Percentiles rank a stretch among this genome's conserved stretches.
phyloP scores from a whole-genome alignment of 345 rosid genomes.

The Eucalyptus curtisii region DNA sequence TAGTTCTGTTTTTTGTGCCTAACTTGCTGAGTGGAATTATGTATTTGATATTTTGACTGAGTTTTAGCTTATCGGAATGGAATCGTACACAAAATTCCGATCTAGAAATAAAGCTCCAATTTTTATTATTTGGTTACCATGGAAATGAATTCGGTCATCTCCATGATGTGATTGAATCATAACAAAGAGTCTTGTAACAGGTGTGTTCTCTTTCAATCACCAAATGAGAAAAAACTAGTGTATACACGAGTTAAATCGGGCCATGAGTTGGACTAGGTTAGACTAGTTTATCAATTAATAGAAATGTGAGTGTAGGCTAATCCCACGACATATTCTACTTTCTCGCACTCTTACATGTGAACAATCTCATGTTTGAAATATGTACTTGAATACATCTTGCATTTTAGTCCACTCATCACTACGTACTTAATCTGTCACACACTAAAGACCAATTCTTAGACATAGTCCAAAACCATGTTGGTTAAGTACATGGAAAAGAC shows the following conservation, averaged over 20 bases:
- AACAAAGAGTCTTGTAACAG: too few species aligned
- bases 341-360: neutral
- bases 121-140: too few species aligned
- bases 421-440: neutral
- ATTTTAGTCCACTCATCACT: neutral
- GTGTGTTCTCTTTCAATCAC: neutral
- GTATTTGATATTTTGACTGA: too few species aligned
- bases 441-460: neutral
- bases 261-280: neutral
- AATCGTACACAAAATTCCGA: accelerated
- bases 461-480: neutral
- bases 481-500: neutral
- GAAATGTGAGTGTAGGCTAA: neutral
- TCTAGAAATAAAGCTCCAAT: too few species aligned
- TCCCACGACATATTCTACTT: neutral
- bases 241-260: neutral
- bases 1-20: too few species aligned
- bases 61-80: too few species aligned
- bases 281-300: neutral
- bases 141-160: too few species aligned
- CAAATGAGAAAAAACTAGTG: neutral
- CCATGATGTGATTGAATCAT: too few species aligned
- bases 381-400: neutral
- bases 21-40: too few species aligned
- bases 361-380: neutral